These are phyloP conservation scores for Melanomma pulvis-pyrius DNA, from an alignment of 495 filamentous ascomycete genomes.

Conservation along the genomic window DNA sequence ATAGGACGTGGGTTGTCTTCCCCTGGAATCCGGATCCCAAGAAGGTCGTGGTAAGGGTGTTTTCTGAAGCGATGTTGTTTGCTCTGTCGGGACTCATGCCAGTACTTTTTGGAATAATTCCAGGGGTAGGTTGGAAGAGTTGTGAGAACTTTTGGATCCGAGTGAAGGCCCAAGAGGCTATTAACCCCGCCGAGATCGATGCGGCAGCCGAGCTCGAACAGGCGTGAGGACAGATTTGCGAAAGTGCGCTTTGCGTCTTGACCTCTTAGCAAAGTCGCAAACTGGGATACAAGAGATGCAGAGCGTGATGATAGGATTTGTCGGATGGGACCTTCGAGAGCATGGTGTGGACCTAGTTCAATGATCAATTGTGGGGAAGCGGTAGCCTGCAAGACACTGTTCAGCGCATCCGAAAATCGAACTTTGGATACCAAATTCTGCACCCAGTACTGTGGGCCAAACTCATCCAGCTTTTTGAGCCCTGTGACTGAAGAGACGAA, in stretches of 20 bases:
- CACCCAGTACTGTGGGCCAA: background rate
- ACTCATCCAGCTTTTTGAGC: background rate
- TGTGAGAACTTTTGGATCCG: no score
- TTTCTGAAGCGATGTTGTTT: constrained; percentile 36
- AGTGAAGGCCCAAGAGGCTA: background rate
- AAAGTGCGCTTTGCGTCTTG: background rate
- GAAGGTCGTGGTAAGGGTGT: constrained; percentile 50
- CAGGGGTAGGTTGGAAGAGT: background rate
- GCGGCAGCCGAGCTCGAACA: background rate
- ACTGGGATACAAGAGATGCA: background rate
- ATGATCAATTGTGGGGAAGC: background rate
- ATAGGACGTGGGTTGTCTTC: constrained; percentile 52
- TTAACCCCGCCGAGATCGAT: no score
- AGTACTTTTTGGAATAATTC: background rate
- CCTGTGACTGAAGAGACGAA: background rate
- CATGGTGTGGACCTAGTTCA: background rate
- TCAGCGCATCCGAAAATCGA: background rate
- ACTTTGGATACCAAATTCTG: background rate
- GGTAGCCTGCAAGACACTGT: background rate
- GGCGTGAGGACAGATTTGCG: background rate
- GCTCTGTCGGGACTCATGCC: background rate
- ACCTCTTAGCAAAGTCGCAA: background rate
- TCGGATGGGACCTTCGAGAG: background rate
- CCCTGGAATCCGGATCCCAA: constrained; percentile 55
- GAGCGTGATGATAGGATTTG: background rate